Percentiles rank a stretch among this genome's conserved stretches.
Conservation (phyloP, 2,329 filamentous ascomycete species). For the Monilinia fructigena region DNA sequence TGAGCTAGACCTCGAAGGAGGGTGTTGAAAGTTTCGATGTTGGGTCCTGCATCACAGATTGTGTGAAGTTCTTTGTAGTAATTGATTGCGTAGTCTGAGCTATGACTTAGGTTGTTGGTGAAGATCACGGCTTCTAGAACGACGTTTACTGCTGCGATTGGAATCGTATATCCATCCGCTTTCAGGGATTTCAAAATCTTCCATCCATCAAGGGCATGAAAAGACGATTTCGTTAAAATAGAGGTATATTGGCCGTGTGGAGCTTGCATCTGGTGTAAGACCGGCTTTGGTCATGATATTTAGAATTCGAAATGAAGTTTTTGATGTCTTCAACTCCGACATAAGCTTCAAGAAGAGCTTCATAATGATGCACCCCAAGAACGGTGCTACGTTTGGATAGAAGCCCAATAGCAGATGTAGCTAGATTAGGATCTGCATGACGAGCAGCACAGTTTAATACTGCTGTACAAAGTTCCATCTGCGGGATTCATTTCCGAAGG, state of each 20-base stretch:
- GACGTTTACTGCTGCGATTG: conserved; percentile 50
- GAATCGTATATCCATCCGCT: conserved; percentile 48
- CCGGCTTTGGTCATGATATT: conserved; percentile 70
- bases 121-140: conserved; percentile 40
- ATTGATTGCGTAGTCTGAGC: conserved; percentile 53
- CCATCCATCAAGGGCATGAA: conserved; percentile 52
- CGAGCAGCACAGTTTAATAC: conserved; percentile 71
- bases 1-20: conserved; percentile 48
- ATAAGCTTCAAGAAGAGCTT: conserved; percentile 73
- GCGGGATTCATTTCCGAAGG: conserved; percentile 59
- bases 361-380: conserved; percentile 70
- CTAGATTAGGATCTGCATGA: conserved; percentile 65
- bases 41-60: conserved; percentile 47
- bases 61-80: conserved; percentile 61
- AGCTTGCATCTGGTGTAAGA: conserved; percentile 54
- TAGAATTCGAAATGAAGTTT: conserved; percentile 65
- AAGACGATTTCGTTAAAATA: conserved; percentile 54
- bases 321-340: conserved; percentile 57
- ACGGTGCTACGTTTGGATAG: conserved; percentile 58
- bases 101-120: conserved; percentile 32
- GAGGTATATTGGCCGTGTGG: conserved; percentile 61
- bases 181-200: conserved; percentile 56
- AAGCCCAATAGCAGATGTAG: conserved; percentile 67
- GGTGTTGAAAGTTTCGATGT: conserved; percentile 59
- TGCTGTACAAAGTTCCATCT: conserved; percentile 63